Evolutionary conservation across 345 rosid species (phyloP), one percentile per base, ranked within the genome.

Genomic region (Salix suchowensis): DNA sequence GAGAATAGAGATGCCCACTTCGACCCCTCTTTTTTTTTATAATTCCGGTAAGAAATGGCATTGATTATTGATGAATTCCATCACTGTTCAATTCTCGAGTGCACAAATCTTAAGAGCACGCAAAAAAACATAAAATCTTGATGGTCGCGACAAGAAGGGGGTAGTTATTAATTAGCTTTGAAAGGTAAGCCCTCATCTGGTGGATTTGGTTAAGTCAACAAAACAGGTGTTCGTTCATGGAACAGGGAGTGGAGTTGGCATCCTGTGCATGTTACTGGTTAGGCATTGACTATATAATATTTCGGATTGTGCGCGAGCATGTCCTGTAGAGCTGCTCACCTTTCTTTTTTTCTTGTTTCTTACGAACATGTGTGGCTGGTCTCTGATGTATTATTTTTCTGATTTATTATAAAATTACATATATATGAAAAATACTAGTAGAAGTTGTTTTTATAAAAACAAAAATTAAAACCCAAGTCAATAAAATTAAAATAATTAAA

Each of bases 201-300:
- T 71, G 80, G 80, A 77, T 77, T 71, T 77, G 75, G 79, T 77
- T 48, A 44, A 77, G 75, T 71, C 70, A 77, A 65, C 75, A 71
- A 42, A 8, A 23, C 37, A 42, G 34, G 54, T 37, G 46, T 9
- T 11, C n/a, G 46, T 9, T 11, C n/a, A 7, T 52, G 58, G 58
- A 19, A 18, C 0, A 3, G 42, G 15, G 36, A 64, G 75, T 62
- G 75, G 54, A 69, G 79, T 58, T 55, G 79, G 74, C 74, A 60
- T 68, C 72, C 68, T 76, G 55, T 68, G 79, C 73, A 16, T 71
- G 42, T 30, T 54, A 32, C n/a, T 44, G 2, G 15, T 54, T 2
- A 48, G 21, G 14, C 32, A 37, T 10, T 39, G 23, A 70, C 58
- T 32, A 23, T 18, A 28, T 37, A 18, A 28, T 48, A 18, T 15